phyloP scores from a whole-genome alignment of 345 rosid species.

The Citropsis articulata region DNA sequence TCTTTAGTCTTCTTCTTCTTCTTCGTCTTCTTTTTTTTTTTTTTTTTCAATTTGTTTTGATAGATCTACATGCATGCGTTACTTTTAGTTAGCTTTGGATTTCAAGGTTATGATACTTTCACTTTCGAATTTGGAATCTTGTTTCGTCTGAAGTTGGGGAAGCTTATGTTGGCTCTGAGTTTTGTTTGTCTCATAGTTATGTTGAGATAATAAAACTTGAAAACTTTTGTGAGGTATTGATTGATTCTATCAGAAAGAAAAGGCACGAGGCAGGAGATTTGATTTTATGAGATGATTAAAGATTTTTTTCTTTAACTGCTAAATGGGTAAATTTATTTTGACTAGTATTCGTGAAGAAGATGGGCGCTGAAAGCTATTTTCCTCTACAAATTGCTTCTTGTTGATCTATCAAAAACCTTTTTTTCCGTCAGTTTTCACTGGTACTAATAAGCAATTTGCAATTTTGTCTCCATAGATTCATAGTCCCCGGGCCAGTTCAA shows the following conservation, averaged over 20 bases:
- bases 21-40: background rate
- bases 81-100: background rate
- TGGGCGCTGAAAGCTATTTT: background rate
- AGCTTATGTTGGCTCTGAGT: background rate
- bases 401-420: background rate
- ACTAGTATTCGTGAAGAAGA: background rate
- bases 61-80: conserved; percentile 12
- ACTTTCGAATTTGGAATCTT: background rate
- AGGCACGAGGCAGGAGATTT: background rate
- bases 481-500: background rate
- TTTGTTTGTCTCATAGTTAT: background rate
- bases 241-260: background rate
- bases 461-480: background rate
- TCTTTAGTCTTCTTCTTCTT: background rate
- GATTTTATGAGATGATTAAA: background rate
- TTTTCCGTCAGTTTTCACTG: background rate
- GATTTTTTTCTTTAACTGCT: background rate
- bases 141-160: background rate
- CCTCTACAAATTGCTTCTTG: background rate
- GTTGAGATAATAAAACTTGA: background rate
- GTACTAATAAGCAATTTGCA: background rate
- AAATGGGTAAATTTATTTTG: background rate
- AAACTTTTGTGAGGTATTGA: background rate
- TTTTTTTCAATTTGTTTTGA: background rate
- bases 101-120: background rate